Base-by-base conservation (phyloP, 2,329 filamentous ascomycete species). In the Nemania abortiva region DNA sequence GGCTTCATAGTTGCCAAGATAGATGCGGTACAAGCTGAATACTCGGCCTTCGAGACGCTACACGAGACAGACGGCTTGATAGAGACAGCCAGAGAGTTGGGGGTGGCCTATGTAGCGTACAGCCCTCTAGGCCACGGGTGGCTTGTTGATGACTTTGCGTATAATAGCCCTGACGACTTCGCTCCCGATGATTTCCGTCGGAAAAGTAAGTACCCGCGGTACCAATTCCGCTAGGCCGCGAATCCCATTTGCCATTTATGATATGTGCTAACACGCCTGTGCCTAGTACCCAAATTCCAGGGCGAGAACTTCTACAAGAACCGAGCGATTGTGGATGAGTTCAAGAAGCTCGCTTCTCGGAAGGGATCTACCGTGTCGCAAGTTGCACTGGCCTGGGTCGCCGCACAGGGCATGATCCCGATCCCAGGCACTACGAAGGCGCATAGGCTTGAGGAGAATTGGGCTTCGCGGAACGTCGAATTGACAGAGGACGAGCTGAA, bases 271-370 rank as follows among this genome's bases (percentile, higher is more conserved):
- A 56, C 34, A 56, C 10, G 31, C n/a, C 3, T 42, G 5, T 20
- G 5, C 7, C 6, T 7, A 56, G 54, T 56, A 4, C 54, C 54
- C 54, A 58, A 58, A 20, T 58, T 58, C 15, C 55, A 58, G 22
- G 37, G 55, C n/a, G 55, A 58, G 11, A 58, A 58, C 39, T 58
- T 58, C 13, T 58, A 58, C 39, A 58, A 58, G 20, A 58, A 58
- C 18, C 55, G 39, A 4, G 39, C 37, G 1, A 58, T 58, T 47
- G 55, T 58, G 0, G 39, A 58, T 20, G 55, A 58, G 39, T 45
- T 58, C 13, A 45, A 58, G 55, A 58, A 58, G 55, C 37, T 58
- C 9, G 55, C 55, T 9, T 2, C 55, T 9, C 37, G 37, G 29
- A 58, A 31, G 39, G 39, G 55, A 47, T 58, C 20, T 20, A 29